Percentiles rank a stretch among this genome's conserved stretches.
phyloP scores from a whole-genome alignment of 2,329 filamentous ascomycete genomes.

The Sporothrix luriei region DNA sequence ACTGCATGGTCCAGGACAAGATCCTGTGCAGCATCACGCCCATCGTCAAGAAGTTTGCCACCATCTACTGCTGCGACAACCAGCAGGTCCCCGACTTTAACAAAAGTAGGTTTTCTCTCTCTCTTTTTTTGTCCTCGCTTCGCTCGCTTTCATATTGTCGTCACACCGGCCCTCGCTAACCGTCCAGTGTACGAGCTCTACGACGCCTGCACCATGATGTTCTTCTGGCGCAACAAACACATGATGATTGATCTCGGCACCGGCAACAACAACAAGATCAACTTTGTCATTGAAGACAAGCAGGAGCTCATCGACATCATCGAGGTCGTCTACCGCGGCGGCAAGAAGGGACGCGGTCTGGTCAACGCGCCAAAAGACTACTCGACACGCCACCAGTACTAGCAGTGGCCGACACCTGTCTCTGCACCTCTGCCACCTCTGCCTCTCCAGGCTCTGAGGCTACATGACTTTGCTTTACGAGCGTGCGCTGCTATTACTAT shows the following conservation, averaged over 20 bases:
- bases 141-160: not conserved
- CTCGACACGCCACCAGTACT: constrained; percentile 71
- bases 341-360: constrained; percentile 94
- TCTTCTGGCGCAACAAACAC: constrained; percentile 96
- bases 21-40: constrained; percentile 94
- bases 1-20: constrained; percentile 79
- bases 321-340: constrained; percentile 96
- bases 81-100: constrained; percentile 91
- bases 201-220: constrained; percentile 80
- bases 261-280: constrained; percentile 80
- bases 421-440: no score
- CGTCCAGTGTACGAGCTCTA: constrained; percentile 71
- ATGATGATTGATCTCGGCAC: constrained; percentile 99
- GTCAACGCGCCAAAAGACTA: constrained; percentile 91
- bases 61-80: constrained; percentile 92
- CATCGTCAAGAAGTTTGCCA: constrained; percentile 88
- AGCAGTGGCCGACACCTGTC: not conserved
- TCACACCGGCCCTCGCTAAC: constrained; percentile 56
- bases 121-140: not conserved
- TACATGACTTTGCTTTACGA: not conserved
- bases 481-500: not conserved
- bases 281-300: constrained; percentile 75
- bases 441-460: not conserved
- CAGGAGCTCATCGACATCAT: constrained; percentile 98
- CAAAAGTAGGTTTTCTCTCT: constrained; percentile 46